Conservation (phyloP, 805 yeast species). For the Yarrowia sp. region DNA sequence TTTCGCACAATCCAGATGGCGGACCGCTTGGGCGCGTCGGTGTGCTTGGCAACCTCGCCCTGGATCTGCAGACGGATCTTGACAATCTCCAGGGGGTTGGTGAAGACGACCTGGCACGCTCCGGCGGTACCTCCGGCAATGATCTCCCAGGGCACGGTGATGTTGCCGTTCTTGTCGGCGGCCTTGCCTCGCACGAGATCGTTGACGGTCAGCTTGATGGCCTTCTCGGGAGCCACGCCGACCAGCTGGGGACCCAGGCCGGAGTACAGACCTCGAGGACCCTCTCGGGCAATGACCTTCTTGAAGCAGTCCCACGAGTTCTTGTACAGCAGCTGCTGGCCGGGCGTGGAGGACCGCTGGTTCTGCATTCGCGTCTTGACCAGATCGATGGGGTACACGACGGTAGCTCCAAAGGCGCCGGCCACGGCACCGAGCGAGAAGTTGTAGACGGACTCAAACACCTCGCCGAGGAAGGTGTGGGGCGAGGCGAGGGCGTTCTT, state of each 20-base stretch:
- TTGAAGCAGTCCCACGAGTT: conserved; percentile 84
- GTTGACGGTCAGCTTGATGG: conserved; percentile 91
- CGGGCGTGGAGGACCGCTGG: conserved; percentile 64
- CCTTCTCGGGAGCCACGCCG: conserved; percentile 98
- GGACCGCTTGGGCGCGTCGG: conserved; percentile 44
- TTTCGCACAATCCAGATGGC: conserved; percentile 73
- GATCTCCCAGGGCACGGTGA: conserved; percentile 63
- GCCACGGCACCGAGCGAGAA: conserved; percentile 91
- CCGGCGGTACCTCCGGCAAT: conserved; percentile 94
- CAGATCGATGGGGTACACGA: conserved; percentile 93
- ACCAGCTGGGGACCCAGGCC: conserved; percentile 92
- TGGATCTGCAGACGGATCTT: conserved; percentile 93
- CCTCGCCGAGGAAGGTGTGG: conserved; percentile 49
- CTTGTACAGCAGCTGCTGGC: conserved; percentile 52
- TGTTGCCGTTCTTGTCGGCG: conserved; percentile 49
- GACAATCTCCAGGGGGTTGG: conserved; percentile 94
- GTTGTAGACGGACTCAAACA: conserved; percentile 83
- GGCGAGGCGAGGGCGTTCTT: conserved; percentile 42
- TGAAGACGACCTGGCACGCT: conserved; percentile 92
- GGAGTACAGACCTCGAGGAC: conserved; percentile 80
- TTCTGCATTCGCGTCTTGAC: conserved; percentile 98
- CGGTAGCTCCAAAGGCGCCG: conserved; percentile 98
- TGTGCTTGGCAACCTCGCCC: conserved; percentile 59
- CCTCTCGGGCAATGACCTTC: conserved; percentile 75
- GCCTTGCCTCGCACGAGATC: conserved; percentile 78